A percentile compares a stretch with the other conserved stretches of the same genome.
phyloP scores from a whole-genome alignment of 768 basidiomycete genomes.

The Leccinellum albellum region DNA sequence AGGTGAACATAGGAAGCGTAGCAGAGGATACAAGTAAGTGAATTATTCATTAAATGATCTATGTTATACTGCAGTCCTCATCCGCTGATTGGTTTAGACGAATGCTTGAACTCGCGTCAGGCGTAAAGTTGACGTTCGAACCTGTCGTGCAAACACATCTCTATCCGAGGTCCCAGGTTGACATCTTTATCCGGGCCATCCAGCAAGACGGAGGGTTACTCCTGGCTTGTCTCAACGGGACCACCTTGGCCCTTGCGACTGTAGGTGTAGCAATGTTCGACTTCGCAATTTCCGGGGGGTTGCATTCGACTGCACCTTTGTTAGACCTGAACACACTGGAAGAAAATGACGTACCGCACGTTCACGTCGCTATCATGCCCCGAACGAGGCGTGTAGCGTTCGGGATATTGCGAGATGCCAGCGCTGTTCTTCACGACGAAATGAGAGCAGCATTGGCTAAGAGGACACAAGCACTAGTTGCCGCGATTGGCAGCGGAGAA shows the following conservation, averaged over 20 bases:
- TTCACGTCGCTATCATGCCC: conserved; percentile 89
- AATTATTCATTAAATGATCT: neutral
- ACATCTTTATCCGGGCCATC: conserved; percentile 87
- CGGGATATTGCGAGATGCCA: conserved; percentile 81
- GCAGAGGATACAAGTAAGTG: conserved; percentile 83
- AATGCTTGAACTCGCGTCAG: conserved; percentile 78
- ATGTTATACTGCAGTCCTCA: neutral
- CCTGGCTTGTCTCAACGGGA: conserved; percentile 90
- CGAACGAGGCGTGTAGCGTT: conserved; percentile 81
- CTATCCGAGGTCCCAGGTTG: conserved; percentile 93
- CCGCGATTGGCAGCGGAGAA: conserved; percentile 52
- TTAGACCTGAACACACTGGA: conserved; percentile 87
- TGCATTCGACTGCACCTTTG: conserved; percentile 75
- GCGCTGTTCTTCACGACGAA: conserved; percentile 73
- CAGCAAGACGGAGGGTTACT: conserved; percentile 93
- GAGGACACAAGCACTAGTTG: conserved; percentile 59
- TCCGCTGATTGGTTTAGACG: conserved; percentile 49
- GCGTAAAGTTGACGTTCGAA: conserved; percentile 92
- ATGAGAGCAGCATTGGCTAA: conserved; percentile 71
- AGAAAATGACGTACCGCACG: conserved; percentile 84
- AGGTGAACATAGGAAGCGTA: conserved; percentile 70
- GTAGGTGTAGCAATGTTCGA: conserved; percentile 90
- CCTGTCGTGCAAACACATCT: conserved; percentile 87
- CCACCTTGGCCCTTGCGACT: conserved; percentile 84
- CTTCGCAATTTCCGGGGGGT: conserved; percentile 86